Conservation (phyloP, 116 monocot species). For the Iris pallida region DNA sequence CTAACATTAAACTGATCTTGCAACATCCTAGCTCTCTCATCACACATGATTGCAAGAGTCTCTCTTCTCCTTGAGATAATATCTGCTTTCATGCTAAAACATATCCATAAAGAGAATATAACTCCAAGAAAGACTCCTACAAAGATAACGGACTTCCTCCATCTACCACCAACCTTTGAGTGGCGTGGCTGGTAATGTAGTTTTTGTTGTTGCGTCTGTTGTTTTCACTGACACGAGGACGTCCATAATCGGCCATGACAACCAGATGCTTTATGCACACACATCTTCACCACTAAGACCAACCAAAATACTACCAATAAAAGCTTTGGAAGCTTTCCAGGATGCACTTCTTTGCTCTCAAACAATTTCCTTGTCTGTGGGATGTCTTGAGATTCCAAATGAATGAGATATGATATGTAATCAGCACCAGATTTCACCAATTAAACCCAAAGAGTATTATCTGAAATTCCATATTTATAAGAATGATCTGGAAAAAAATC, state of each 20-base stretch:
- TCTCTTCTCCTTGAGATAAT: conserved; percentile 64
- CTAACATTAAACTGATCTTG: conserved; percentile 98
- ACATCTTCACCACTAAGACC: conserved; percentile 26
- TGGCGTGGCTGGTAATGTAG: conserved; percentile 23
- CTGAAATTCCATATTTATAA: too few species aligned
- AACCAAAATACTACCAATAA: conserved; percentile 25
- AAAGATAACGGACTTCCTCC: conserved; percentile 59
- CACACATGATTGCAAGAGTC: conserved; percentile 78
- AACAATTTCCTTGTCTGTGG: conserved; percentile 12
- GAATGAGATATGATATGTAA: not conserved
- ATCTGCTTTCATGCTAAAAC: conserved; percentile 62
- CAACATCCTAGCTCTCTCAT: conserved; percentile 92
- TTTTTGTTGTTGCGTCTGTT: conserved; percentile 22
- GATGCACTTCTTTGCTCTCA: conserved; percentile 16
- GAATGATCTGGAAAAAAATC: too few species aligned
- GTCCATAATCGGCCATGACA: conserved; percentile 17
- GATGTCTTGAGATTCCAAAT: not conserved
- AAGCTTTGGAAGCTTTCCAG: conserved; percentile 15
- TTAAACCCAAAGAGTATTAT: too few species aligned
- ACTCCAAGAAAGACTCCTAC: conserved; percentile 57
- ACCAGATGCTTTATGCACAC: conserved; percentile 13
- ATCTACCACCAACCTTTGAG: conserved; percentile 44
- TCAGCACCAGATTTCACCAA: not conserved
- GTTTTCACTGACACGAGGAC: not conserved
- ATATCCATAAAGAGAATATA: conserved; percentile 57